Conservation (phyloP, 1,139 yeast species). For the Lipomyces yarrowii region DNA sequence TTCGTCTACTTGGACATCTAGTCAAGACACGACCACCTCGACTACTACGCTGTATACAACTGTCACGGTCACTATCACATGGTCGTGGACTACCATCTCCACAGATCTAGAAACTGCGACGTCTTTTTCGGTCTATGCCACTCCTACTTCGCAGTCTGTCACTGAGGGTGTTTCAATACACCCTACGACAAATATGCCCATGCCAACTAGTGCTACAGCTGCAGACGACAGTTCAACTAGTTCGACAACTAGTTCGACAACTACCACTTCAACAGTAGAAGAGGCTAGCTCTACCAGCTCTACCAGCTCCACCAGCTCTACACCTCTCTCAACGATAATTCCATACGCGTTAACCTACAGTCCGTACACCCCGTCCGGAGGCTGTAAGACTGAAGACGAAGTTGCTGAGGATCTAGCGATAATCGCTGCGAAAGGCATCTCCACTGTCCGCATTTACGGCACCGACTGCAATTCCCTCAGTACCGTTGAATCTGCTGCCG, state of each 20-base stretch:
- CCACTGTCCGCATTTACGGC: slow-evolving; percentile 73
- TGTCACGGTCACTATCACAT: slow-evolving; percentile 24
- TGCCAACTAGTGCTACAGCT: slow-evolving; percentile 18
- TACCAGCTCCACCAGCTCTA: slow-evolving; percentile 30
- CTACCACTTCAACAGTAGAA: slow-evolving; percentile 13
- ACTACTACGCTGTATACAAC: slow-evolving; percentile 12
- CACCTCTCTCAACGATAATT: slow-evolving; percentile 40
- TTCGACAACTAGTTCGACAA: slow-evolving; percentile 38
- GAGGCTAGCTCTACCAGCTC: slow-evolving; percentile 27
- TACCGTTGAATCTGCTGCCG: slow-evolving; percentile 65
- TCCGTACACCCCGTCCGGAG: slow-evolving; percentile 69
- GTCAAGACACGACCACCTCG: slow-evolving; percentile 13
- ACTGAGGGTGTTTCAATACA: neutral
- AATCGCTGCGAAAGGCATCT: slow-evolving; percentile 64
- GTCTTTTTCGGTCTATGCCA: neutral
- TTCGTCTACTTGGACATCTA: slow-evolving; percentile 17
- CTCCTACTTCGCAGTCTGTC: neutral
- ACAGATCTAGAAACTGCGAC: slow-evolving; percentile 11
- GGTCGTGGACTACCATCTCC: slow-evolving; percentile 29
- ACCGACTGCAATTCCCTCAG: slow-evolving; percentile 76
- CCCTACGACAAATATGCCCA: slow-evolving; percentile 35
- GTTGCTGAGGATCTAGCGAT: slow-evolving; percentile 62
- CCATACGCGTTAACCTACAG: slow-evolving; percentile 74
- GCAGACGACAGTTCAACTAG: slow-evolving; percentile 33
- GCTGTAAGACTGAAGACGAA: slow-evolving; percentile 61